Conservation (phyloP, 1,284 basidiomycete species). For the Microbotryum silenes-acaulis region DNA sequence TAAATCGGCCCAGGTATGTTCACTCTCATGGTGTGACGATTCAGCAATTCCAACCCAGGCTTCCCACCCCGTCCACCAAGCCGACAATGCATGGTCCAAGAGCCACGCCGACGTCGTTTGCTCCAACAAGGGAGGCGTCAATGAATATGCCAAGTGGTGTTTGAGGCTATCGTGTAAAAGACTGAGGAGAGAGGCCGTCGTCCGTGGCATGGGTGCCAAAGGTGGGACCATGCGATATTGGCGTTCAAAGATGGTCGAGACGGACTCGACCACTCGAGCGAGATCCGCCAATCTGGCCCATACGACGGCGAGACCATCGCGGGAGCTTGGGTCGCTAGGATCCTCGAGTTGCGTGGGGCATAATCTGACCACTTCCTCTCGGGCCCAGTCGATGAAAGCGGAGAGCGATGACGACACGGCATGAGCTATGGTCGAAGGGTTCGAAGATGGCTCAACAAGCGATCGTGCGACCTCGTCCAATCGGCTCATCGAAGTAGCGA, state of each 20-base stretch:
- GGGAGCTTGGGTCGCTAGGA: background rate
- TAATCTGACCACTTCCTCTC: background rate
- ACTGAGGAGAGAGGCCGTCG: slow-evolving; percentile 1
- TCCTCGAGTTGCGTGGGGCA: too few species aligned
- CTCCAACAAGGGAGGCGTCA: slow-evolving; percentile 1
- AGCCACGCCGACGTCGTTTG: slow-evolving; percentile 7
- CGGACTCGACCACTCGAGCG: background rate
- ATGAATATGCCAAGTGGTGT: background rate
- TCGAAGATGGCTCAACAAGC: background rate
- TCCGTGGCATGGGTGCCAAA: background rate
- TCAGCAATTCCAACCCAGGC: background rate
- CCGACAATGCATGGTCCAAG: background rate
- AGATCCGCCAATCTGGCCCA: background rate
- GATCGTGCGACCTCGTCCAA: slow-evolving; percentile 3
- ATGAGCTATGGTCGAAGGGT: background rate
- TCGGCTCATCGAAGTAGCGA: slow-evolving; percentile 3
- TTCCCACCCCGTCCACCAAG: slow-evolving; percentile 4
- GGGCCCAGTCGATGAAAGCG: slow-evolving; percentile 2
- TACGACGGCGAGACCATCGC: background rate
- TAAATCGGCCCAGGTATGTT: background rate
- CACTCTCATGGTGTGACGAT: background rate
- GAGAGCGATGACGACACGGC: slow-evolving; percentile 3
- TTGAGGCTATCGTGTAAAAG: background rate
- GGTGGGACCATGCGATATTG: background rate
- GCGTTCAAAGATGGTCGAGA: slow-evolving; percentile 1